phyloP scores from a whole-genome alignment of 495 filamentous ascomycete genomes.

The Aeminium ludgeri region DNA sequence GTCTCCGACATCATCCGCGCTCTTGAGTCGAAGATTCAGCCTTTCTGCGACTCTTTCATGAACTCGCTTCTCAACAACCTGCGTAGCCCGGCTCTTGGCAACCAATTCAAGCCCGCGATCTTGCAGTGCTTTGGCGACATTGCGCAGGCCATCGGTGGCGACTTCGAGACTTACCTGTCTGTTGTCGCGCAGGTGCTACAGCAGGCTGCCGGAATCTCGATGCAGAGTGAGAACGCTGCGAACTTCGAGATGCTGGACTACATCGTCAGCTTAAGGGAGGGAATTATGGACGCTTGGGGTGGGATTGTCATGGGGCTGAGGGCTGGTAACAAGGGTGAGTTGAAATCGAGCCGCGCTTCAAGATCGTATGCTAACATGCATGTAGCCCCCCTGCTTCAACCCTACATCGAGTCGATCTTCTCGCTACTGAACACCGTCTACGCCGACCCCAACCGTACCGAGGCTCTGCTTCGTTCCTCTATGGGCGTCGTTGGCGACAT shows the following conservation, averaged over 20 bases:
- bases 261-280: constrained; percentile 80
- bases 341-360: not conserved
- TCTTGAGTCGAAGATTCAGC: constrained; percentile 72
- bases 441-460: constrained; percentile 68
- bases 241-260: constrained; percentile 90
- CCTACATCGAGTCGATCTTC: constrained; percentile 77
- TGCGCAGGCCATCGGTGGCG: constrained; percentile 80
- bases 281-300: constrained; percentile 98
- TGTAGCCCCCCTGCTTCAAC: constrained; percentile 47
- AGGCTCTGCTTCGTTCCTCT: constrained; percentile 72
- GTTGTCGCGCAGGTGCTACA: constrained; percentile 88
- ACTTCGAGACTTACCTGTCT: constrained; percentile 81
- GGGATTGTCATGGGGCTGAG: constrained; percentile 90
- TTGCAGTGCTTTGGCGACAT: constrained; percentile 97
- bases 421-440: constrained; percentile 67
- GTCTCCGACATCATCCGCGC: constrained; percentile 92
- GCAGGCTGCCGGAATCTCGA: constrained; percentile 69
- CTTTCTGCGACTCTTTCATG: constrained; percentile 94
- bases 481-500: constrained; percentile 97
- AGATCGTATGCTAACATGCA: constrained; percentile 8
- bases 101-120: constrained; percentile 96
- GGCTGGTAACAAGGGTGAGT: constrained; percentile 54
- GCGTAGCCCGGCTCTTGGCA: constrained; percentile 58
- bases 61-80: constrained; percentile 85
- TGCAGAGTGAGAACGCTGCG: constrained; percentile 43